These are phyloP conservation scores for Flaveria trinervia DNA, from an alignment of 129 eudicot genomes.

Conservation along the genomic window DNA sequence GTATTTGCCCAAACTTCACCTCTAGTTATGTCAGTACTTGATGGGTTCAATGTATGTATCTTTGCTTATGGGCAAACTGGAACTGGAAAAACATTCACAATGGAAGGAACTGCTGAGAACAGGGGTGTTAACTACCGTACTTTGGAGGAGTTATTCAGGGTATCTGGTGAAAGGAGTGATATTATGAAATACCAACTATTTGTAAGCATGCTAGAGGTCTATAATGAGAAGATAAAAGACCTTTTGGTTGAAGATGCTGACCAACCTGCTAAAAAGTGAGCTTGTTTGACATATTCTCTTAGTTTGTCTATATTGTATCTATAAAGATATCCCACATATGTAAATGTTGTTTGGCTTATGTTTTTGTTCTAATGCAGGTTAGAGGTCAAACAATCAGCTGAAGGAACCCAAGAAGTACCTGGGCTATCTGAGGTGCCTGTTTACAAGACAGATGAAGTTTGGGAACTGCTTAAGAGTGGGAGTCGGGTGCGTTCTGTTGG, in stretches of 20 bases:
- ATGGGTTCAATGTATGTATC: slow-evolving; percentile 93
- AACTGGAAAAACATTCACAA: slow-evolving; percentile 92
- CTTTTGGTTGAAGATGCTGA: slow-evolving; percentile 72
- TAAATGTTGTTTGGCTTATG: neutral
- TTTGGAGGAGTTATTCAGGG: slow-evolving; percentile 71
- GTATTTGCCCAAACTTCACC: slow-evolving; percentile 80
- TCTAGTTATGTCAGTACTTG: slow-evolving; percentile 76
- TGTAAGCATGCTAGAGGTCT: slow-evolving; percentile 98
- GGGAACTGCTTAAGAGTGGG: slow-evolving; percentile 82
- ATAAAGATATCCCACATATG: neutral
- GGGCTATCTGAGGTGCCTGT: slow-evolving; percentile 84
- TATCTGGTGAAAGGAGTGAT: slow-evolving; percentile 65
- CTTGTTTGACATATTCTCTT: slow-evolving; percentile 4
- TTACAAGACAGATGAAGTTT: slow-evolving; percentile 69
- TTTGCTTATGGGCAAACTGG: slow-evolving; percentile 99
- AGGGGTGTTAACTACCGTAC: slow-evolving; percentile 96
- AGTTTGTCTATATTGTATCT: neutral
- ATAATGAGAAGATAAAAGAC: slow-evolving; percentile 92
- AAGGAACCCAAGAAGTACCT: slow-evolving; percentile 98
- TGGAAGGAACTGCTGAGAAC: slow-evolving; percentile 91
- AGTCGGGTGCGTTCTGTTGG: slow-evolving; percentile 90
- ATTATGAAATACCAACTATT: slow-evolving; percentile 69
- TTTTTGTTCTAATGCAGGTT: slow-evolving; percentile 45
- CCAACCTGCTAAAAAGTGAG: slow-evolving; percentile 76
- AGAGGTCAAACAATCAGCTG: slow-evolving; percentile 93